Evolutionary conservation across 495 filamentous ascomycete genomes (phyloP), one percentile per base, ranked within the genome.

Genomic region (Lichenothelia convexa): DNA sequence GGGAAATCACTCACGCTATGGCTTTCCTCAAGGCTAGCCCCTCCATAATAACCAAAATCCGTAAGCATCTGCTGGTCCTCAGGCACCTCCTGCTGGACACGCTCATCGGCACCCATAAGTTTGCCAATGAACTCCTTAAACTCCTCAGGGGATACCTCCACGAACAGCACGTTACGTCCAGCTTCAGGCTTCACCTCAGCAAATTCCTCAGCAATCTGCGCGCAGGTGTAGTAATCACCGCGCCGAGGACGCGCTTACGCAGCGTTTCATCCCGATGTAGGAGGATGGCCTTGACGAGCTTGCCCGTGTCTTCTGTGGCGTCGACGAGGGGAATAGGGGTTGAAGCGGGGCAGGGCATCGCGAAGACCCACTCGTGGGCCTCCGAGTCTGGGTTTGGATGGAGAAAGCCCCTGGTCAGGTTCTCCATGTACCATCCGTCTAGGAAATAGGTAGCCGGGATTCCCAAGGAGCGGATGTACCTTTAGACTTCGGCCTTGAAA

Each of bases 351-450:
- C 64, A 46, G 5, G 68, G 61, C 20, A 71, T 38, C 6, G 45
- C 44, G 12, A 71, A 36, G n/a, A n/a, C n/a, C n/a, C n/a, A n/a
- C 17, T 56, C 56, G 46, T 58, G 65, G 21, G 44, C 44, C 19
- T 52, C 54, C 13, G n/a, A n/a, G n/a, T n/a, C n/a, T n/a, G n/a
- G n/a, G n/a, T n/a, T n/a, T n/a, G n/a, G n/a, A n/a, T n/a, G n/a
- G n/a, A n/a, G n/a, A n/a, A n/a, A n/a, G n/a, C n/a, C n/a, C n/a
- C n/a, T n/a, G n/a, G n/a, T n/a, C n/a, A n/a, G n/a, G n/a, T 70
- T 71, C 41, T 55, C 54, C 71, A 74, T 75, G 57, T 65, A 78
- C 44, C 63, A 64, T 12, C 67, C 73, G 3, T 68, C 61, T 26
- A 68, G 43, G 44, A 75, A 61, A 45, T 66, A 75, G 1, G 65